Percentiles rank a stretch among this genome's conserved stretches.
These are phyloP conservation scores for Auricularia sp. DNA, from an alignment of 768 basidiomycete genomes.

Conservation along the genomic window DNA sequence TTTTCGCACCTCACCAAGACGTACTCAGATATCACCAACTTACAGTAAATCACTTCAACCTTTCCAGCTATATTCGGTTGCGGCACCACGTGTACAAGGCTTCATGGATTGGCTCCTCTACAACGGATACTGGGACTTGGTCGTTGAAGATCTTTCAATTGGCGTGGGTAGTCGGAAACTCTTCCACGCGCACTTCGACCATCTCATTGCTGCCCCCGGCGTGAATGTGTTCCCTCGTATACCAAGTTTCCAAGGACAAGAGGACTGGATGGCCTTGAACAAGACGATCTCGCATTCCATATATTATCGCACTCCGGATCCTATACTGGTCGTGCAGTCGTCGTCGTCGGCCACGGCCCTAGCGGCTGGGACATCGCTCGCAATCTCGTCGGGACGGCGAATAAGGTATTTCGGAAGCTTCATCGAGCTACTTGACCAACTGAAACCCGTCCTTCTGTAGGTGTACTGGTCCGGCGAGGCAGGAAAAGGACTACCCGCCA, in stretches of 20 bases:
- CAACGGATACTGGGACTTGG: constrained; percentile 34
- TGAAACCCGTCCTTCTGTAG: background rate
- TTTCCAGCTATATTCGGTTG: constrained; percentile 31
- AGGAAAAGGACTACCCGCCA: background rate
- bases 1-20: constrained; percentile 39
- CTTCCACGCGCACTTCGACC: constrained; percentile 27
- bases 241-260: constrained; percentile 36
- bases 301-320: constrained; percentile 39
- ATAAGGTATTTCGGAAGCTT: constrained; percentile 23
- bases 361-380: constrained; percentile 38
- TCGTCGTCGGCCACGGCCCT: constrained; percentile 39
- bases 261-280: constrained; percentile 34
- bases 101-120: constrained; percentile 32
- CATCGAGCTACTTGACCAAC: no score
- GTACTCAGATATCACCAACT: constrained; percentile 37
- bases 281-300: constrained; percentile 36
- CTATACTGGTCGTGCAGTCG: constrained; percentile 32
- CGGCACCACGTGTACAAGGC: constrained; percentile 34
- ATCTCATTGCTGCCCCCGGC: constrained; percentile 46
- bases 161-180: constrained; percentile 8
- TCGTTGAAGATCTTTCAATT: constrained; percentile 13
- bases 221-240: constrained; percentile 43
- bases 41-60: constrained; percentile 30
- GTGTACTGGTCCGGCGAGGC: background rate
- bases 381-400: constrained; percentile 31